Conservation (phyloP, 2,329 filamentous ascomycete genomes). For the Zymoseptoria brevis region DNA sequence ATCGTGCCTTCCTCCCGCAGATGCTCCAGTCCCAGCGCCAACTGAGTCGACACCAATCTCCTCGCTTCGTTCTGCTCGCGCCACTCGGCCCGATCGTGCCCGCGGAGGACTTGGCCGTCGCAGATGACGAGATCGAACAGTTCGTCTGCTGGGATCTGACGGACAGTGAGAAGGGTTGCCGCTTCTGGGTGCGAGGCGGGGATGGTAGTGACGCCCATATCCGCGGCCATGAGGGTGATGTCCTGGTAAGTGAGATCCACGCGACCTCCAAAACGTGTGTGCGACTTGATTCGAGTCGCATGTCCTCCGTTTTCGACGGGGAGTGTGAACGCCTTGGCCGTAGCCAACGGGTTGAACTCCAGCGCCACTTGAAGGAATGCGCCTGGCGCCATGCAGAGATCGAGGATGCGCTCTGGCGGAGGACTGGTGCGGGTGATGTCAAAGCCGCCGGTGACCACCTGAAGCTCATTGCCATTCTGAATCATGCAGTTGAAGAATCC, state of each 20-base stretch:
- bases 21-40: constrained; percentile 41
- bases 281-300: background rate
- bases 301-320: background rate
- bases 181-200: constrained; percentile 17
- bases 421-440: constrained; percentile 7
- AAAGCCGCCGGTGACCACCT: constrained; percentile 31
- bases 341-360: constrained; percentile 24
- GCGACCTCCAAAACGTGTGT: constrained; percentile 21
- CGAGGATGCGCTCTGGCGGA: constrained; percentile 34
- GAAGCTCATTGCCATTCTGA: constrained; percentile 37
- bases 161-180: constrained; percentile 2
- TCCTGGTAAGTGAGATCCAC: constrained; percentile 32
- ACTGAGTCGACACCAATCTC: constrained; percentile 29
- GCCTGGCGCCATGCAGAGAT: constrained; percentile 51
- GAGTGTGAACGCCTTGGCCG: background rate
- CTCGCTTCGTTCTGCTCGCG: constrained; percentile 24
- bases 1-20: constrained; percentile 43
- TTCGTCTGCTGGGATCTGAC: constrained; percentile 10
- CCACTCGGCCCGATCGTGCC: constrained; percentile 20
- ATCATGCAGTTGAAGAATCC: constrained; percentile 40
- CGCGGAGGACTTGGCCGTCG: constrained; percentile 38
- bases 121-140: constrained; percentile 42
- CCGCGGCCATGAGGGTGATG: constrained; percentile 45
- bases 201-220: constrained; percentile 22
- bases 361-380: constrained; percentile 41